These are phyloP conservation scores for Kazachstania africana DNA, from an alignment of 805 yeast genomes.

Conservation along the genomic window DNA sequence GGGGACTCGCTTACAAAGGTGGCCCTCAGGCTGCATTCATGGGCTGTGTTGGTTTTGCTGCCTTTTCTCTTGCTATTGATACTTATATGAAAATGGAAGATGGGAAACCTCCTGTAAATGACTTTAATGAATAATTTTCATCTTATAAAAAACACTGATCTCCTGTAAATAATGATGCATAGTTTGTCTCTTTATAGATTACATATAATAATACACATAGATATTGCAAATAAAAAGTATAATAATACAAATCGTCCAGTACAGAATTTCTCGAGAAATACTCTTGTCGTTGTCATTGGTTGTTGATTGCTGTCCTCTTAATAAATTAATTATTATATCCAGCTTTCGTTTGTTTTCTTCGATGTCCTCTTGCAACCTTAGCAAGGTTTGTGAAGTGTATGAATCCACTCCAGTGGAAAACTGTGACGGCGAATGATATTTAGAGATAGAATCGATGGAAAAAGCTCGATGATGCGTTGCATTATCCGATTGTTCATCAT, in stretches of 20 bases:
- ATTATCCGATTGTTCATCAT: too few species aligned
- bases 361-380: slow-evolving; percentile 11
- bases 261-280: slow-evolving; percentile 3
- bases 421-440: too few species aligned
- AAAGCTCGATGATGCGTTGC: too few species aligned
- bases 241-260: slow-evolving; percentile 24
- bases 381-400: too few species aligned
- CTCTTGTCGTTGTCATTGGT: neutral
- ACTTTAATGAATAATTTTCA: slow-evolving; percentile 55
- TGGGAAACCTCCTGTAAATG: slow-evolving; percentile 74
- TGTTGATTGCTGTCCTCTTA: slow-evolving; percentile 1
- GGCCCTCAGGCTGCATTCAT: slow-evolving; percentile 88
- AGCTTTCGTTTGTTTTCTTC: slow-evolving; percentile 14
- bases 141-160: neutral
- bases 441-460: too few species aligned
- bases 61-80: slow-evolving; percentile 82
- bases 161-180: too few species aligned
- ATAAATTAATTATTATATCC: slow-evolving; percentile 16
- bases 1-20: slow-evolving; percentile 80
- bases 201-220: slow-evolving; percentile 19
- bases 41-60: slow-evolving; percentile 98
- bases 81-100: slow-evolving; percentile 75
- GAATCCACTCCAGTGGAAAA: too few species aligned
- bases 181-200: too few species aligned
- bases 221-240: slow-evolving; percentile 18